Evolutionary conservation across 352 stramenopile genomes (phyloP).

Genomic region (Phytophthora nicotianae): DNA sequence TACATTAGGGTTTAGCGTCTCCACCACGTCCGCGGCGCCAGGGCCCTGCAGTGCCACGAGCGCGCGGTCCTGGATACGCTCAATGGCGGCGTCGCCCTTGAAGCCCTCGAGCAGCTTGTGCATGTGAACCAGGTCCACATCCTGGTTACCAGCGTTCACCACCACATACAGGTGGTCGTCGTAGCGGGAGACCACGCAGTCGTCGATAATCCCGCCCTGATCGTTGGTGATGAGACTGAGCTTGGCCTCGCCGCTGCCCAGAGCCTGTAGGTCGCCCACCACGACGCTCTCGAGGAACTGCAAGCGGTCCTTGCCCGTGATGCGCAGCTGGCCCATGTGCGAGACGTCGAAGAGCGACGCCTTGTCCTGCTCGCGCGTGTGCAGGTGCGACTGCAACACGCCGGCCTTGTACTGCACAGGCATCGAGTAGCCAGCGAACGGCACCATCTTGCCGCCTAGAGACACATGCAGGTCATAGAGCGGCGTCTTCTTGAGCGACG

Average conservation of each 20-base stretch:
- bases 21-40: slow-evolving; percentile 88
- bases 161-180: slow-evolving; percentile 95
- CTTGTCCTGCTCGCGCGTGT: slow-evolving; percentile 69
- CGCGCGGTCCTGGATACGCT: slow-evolving; percentile 93
- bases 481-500: slow-evolving; percentile 76
- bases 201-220: slow-evolving; percentile 97
- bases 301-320: slow-evolving; percentile 93
- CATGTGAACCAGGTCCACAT: slow-evolving; percentile 96
- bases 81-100: slow-evolving; percentile 93
- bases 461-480: slow-evolving; percentile 80
- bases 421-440: slow-evolving; percentile 98
- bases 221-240: slow-evolving; percentile 97
- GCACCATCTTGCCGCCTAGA: slow-evolving; percentile 90
- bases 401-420: slow-evolving; percentile 96
- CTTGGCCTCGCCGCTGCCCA: slow-evolving; percentile 89
- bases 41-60: slow-evolving; percentile 96
- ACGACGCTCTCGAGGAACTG: slow-evolving; percentile 96
- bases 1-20: slow-evolving; percentile 85
- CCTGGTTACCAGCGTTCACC: slow-evolving; percentile 98
- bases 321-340: slow-evolving; percentile 98
- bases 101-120: slow-evolving; percentile 81
- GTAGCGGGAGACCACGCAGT: slow-evolving; percentile 97
- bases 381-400: slow-evolving; percentile 95
- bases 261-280: slow-evolving; percentile 92
- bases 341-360: slow-evolving; percentile 98